phyloP scores from a whole-genome alignment of 371 early-diverging fungal species.

The Apophysomyces variabilis region DNA sequence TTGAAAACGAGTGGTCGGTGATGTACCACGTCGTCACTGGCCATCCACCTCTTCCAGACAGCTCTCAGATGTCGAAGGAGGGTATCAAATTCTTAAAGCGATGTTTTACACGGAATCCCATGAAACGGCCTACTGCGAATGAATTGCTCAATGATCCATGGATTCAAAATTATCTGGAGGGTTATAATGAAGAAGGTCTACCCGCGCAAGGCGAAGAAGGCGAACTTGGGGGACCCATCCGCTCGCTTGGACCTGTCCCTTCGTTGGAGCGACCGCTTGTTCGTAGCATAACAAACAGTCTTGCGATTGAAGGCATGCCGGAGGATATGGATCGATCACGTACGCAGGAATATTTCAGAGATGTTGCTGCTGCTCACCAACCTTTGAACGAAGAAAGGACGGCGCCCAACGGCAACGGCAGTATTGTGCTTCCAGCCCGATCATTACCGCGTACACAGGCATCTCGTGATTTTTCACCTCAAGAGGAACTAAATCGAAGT shows the following conservation, averaged over 20 bases:
- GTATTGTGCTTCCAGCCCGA: background rate
- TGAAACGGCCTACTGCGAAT: slow-evolving; percentile 75
- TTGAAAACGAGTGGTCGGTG: slow-evolving; percentile 95
- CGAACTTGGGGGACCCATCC: slow-evolving; percentile 8
- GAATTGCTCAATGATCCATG: slow-evolving; percentile 80
- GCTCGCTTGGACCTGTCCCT: slow-evolving; percentile 30
- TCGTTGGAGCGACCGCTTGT: slow-evolving; percentile 39
- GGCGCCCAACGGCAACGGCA: background rate
- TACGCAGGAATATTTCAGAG: slow-evolving; percentile 46
- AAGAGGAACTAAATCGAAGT: background rate
- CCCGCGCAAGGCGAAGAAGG: slow-evolving; percentile 9
- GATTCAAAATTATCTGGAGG: slow-evolving; percentile 58
- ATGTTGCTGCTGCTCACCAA: slow-evolving; percentile 45
- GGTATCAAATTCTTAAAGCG: slow-evolving; percentile 80
- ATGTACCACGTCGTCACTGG: slow-evolving; percentile 84
- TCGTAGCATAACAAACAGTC: slow-evolving; percentile 43
- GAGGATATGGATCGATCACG: slow-evolving; percentile 36
- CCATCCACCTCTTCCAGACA: slow-evolving; percentile 75
- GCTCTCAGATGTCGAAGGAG: slow-evolving; percentile 60
- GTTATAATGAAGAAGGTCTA: slow-evolving; percentile 26
- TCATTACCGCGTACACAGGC: background rate
- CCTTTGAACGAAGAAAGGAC: background rate
- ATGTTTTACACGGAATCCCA: slow-evolving; percentile 80
- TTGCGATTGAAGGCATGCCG: slow-evolving; percentile 44
- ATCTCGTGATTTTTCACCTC: background rate